phyloP scores from a whole-genome alignment of 2,329 filamentous ascomycete species.

The Magnaporthiopsis rhizophila region DNA sequence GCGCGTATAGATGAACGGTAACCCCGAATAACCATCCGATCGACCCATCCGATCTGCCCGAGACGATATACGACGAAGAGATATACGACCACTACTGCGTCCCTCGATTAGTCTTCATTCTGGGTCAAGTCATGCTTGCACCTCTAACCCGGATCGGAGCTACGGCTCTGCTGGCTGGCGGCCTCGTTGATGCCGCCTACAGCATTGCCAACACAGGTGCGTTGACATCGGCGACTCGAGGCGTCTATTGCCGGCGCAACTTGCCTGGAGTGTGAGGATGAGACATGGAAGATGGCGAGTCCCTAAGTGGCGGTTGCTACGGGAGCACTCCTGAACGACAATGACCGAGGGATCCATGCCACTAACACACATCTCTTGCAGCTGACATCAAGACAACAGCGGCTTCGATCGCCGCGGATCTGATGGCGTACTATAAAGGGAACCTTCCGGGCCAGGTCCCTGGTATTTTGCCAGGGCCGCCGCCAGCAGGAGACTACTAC shows the following conservation, averaged over 20 bases:
- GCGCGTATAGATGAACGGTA: background rate
- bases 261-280: too few relatives aligned
- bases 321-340: too few relatives aligned
- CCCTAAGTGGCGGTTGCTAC: too few relatives aligned
- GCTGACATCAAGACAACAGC: constrained; percentile 30
- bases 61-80: background rate
- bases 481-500: constrained; percentile 25
- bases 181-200: constrained; percentile 7
- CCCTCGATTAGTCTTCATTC: background rate
- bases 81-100: background rate
- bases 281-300: too few relatives aligned
- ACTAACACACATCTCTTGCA: background rate
- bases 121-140: background rate
- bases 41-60: background rate
- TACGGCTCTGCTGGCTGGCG: constrained; percentile 2
- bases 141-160: background rate
- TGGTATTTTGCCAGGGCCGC: constrained; percentile 34
- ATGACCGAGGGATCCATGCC: background rate
- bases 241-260: too few relatives aligned
- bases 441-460: constrained; percentile 40
- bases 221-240: background rate
- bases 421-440: constrained; percentile 38
- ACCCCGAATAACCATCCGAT: background rate
- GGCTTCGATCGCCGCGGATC: constrained; percentile 39
- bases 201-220: constrained; percentile 11